A percentile compares a stretch with the other conserved stretches of the same genome.
Evolutionary conservation across 2,329 filamentous ascomycete species (phyloP).

Genomic region (Arthrobotrys conoides): DNA sequence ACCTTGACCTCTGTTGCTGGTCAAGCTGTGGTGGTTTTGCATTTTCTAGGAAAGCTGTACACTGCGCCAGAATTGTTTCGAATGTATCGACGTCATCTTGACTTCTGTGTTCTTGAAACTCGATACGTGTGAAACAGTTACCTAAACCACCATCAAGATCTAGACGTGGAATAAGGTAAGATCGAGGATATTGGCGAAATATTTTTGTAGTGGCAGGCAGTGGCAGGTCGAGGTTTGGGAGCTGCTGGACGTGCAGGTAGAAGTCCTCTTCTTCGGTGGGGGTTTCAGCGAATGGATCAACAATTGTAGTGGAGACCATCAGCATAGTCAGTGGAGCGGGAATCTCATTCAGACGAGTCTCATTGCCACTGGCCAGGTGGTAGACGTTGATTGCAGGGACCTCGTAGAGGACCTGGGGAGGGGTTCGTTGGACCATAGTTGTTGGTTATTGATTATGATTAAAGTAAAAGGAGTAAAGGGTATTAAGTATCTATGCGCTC

Average conservation of each 20-base stretch:
- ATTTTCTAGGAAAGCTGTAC: conserved; percentile 92
- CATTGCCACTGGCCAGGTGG: conserved; percentile 88
- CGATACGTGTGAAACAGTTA: conserved; percentile 91
- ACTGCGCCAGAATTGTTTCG: conserved; percentile 97
- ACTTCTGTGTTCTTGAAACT: conserved; percentile 83
- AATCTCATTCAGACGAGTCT: conserved; percentile 83
- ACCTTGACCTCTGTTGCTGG: conserved; percentile 65
- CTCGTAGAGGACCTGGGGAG: conserved; percentile 75
- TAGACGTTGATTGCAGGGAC: conserved; percentile 91
- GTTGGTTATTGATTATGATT: conserved; percentile 1
- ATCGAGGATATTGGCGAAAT: conserved; percentile 92
- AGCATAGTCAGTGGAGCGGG: conserved; percentile 89
- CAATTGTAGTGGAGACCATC: conserved; percentile 90
- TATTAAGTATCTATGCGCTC: neutral
- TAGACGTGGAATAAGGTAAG: conserved; percentile 96
- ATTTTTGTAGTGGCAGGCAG: conserved; percentile 96
- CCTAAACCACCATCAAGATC: conserved; percentile 80
- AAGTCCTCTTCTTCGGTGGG: conserved; percentile 83
- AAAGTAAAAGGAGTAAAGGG: neutral
- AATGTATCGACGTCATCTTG: conserved; percentile 97
- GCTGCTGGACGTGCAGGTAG: conserved; percentile 94
- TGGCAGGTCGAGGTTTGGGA: conserved; percentile 92
- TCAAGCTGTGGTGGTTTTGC: conserved; percentile 74
- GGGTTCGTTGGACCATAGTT: conserved; percentile 56
- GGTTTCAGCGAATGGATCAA: conserved; percentile 72